A percentile compares a stretch with the other conserved stretches of the same genome.
These are phyloP conservation scores for Melanomma pulvis-pyrius DNA, from an alignment of 495 filamentous ascomycete genomes.

Conservation along the genomic window DNA sequence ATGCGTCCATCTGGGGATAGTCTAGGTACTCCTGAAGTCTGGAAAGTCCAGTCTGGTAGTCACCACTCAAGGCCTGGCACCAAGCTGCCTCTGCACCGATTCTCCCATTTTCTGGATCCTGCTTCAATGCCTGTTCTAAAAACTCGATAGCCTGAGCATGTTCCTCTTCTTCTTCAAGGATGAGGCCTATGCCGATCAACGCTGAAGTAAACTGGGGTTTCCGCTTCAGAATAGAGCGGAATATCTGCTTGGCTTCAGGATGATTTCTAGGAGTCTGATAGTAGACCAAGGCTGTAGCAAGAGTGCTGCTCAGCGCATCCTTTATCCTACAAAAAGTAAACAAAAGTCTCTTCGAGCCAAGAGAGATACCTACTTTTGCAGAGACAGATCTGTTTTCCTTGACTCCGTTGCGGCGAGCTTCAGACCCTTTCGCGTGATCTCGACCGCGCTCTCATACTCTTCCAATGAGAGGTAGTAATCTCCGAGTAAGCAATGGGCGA, in stretches of 20 bases:
- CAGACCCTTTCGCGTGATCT: constrained; percentile 72
- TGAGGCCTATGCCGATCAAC: constrained; percentile 85
- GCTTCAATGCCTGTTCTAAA: constrained; percentile 68
- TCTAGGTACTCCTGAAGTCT: constrained; percentile 73
- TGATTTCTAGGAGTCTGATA: constrained; percentile 90
- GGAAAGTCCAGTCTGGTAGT: constrained; percentile 62
- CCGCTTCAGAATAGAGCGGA: constrained; percentile 73
- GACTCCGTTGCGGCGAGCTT: constrained; percentile 62
- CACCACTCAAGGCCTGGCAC: constrained; percentile 82
- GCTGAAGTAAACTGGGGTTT: constrained; percentile 74
- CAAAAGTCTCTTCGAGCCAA: background rate
- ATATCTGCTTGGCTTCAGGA: constrained; percentile 78
- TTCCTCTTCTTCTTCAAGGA: constrained; percentile 89
- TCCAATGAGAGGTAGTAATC: constrained; percentile 84
- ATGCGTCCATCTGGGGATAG: constrained; percentile 51
- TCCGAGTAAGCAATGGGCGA: constrained; percentile 81
- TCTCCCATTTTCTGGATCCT: constrained; percentile 70
- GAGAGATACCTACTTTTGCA: constrained; percentile 54
- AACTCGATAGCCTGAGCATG: constrained; percentile 78
- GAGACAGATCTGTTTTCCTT: constrained; percentile 63
- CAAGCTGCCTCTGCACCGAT: constrained; percentile 84
- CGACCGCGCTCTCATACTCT: constrained; percentile 83
- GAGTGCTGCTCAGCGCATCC: constrained; percentile 72
- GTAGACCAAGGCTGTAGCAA: constrained; percentile 81
- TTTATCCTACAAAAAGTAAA: constrained; percentile 48